Percentiles rank a stretch among this genome's conserved stretches.
Evolutionary conservation across 2,329 filamentous ascomycete species (phyloP).

Genomic region (Macrophomina pseudophaseolina): DNA sequence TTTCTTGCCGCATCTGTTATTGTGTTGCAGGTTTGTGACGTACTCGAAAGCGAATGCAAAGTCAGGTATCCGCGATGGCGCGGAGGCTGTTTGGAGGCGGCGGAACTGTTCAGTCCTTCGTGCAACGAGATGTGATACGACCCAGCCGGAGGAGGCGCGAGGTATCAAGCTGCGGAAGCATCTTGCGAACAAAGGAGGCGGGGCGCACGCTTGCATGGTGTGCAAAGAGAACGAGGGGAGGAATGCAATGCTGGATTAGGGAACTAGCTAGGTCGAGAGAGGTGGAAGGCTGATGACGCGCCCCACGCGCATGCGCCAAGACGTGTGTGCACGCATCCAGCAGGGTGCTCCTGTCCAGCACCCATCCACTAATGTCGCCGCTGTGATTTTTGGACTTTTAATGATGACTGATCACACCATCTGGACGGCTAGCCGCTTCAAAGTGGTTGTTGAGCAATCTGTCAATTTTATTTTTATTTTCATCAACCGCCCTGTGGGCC

Average conservation of each 20-base stretch:
- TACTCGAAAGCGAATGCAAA: slow-evolving; percentile 65
- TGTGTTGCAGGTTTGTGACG: slow-evolving; percentile 29
- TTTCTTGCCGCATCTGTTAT: not conserved
- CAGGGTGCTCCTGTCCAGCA: not conserved
- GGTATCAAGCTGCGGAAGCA: not conserved
- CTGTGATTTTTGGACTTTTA: not conserved
- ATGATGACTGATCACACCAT: not conserved
- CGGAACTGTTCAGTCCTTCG: not conserved
- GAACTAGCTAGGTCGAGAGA: not conserved
- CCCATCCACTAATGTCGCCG: slow-evolving; percentile 1
- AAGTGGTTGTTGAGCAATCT: too few relatives aligned
- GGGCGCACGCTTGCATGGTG: slow-evolving; percentile 13
- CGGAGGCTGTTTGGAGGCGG: not conserved
- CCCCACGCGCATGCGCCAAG: slow-evolving; percentile 23
- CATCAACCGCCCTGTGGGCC: not conserved
- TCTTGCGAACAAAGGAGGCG: slow-evolving; percentile 2
- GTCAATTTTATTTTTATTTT: not conserved
- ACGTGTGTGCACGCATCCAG: slow-evolving; percentile 3
- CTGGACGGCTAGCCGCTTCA: not conserved
- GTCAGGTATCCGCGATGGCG: slow-evolving; percentile 38
- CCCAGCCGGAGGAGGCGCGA: not conserved
- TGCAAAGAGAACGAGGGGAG: not conserved
- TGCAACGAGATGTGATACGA: not conserved
- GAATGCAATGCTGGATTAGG: not conserved
- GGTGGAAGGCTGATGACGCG: slow-evolving; percentile 5